Percentiles rank a stretch among this genome's conserved stretches.
Evolutionary conservation across 1,139 yeast species (phyloP).

Genomic region (Pichia sp.): DNA sequence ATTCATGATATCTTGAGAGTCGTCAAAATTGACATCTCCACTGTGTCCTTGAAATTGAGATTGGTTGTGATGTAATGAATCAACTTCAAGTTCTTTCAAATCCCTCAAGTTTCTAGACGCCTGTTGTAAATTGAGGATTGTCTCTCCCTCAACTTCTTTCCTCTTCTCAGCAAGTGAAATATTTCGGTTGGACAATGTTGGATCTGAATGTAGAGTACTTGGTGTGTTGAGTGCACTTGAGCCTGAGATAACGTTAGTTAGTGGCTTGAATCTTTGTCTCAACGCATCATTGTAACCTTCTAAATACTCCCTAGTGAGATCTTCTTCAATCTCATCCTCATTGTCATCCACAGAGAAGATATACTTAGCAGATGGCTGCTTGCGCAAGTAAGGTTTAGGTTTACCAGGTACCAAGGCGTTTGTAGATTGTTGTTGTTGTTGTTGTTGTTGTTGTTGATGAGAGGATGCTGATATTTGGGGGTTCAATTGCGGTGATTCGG

Average conservation of each 20-base stretch:
- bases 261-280: constrained; percentile 27
- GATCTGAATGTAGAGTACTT: not conserved
- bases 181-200: not conserved
- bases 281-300: constrained; percentile 73
- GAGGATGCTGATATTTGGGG: constrained; percentile 2
- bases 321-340: constrained; percentile 53
- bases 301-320: constrained; percentile 52
- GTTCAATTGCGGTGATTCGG: constrained; percentile 12
- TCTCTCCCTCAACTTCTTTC: constrained; percentile 22
- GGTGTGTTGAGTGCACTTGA: not conserved
- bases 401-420: constrained; percentile 11
- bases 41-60: no score
- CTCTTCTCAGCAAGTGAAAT: constrained; percentile 10
- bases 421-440: constrained; percentile 1
- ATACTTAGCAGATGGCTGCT: constrained; percentile 25
- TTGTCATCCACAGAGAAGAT: constrained; percentile 75
- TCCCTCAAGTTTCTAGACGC: constrained; percentile 20
- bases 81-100: constrained; percentile 22
- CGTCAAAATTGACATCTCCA: not conserved
- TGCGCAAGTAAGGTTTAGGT: constrained; percentile 21
- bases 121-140: constrained; percentile 17
- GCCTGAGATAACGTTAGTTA: constrained; percentile 11
- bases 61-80: constrained; percentile 12
- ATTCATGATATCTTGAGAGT: not conserved
- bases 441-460: not conserved